Evolutionary conservation across 2,329 filamentous ascomycete genomes (phyloP), one percentile per base, ranked within the genome.

Genomic region (Epichloe aotearoae): DNA sequence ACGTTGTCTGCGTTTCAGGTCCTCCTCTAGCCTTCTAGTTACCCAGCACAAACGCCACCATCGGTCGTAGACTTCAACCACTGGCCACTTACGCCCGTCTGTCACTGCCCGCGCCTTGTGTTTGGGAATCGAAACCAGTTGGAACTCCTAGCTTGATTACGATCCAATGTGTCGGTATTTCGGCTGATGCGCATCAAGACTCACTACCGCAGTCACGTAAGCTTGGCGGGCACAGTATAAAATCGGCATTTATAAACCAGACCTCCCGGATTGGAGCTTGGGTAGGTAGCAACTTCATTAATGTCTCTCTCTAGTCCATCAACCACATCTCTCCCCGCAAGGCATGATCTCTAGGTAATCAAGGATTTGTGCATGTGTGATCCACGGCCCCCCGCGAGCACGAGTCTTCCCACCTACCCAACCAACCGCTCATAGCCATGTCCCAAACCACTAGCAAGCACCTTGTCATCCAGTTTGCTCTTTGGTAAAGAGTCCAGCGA

Each of bases 1-100:
- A 30, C 26, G 1, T 30, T 47, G 46, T 47, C 46, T 47, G 46
- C 46, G 46, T 47, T 47, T 47, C 46, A 47, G 46, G 46, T 47
- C 20, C 46, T 47, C 20, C 46, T 33, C 36, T 47, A 17, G 46
- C 30, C 26, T 10, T 30, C 26, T 10, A 30, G 7, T 30, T 30
- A 7, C 23, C 6, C 23, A 7, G 5, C 33, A 34, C 39, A 17
- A 20, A n/a, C 39, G 39, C 39, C 39, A 41, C 39, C 39, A 41
- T 41, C 39, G 20, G 19, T 11, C 39, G 12, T 41, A n/a, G 12
- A 4, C 17, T 41, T 20, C 19, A n/a, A 8, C 7, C 26, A 26
- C 26, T 8, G 26, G 26, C 26, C 26, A 30, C 26, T 30, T 10
- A 30, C 3, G 26, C 26, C 26, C 26, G 40, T 38, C 40, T 42